These are phyloP conservation scores for Wickerhamomyces mucosus DNA, from an alignment of 805 yeast genomes.

Conservation along the genomic window DNA sequence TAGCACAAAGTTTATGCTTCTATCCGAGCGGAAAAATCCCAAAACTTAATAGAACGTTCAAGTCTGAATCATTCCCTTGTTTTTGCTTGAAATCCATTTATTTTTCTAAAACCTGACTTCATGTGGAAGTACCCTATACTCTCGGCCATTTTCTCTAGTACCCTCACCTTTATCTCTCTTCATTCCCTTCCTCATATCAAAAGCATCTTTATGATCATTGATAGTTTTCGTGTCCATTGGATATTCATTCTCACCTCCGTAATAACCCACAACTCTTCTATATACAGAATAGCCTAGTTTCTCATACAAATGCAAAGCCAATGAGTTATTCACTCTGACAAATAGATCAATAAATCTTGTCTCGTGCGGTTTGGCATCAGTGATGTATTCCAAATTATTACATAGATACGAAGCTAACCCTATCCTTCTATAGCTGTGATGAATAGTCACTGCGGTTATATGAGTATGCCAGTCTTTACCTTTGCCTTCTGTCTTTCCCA, in stretches of 20 bases:
- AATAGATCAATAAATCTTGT: conserved; percentile 85
- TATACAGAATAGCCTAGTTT: conserved; percentile 78
- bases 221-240: conserved; percentile 29
- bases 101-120: conserved; percentile 51
- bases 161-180: conserved; percentile 46
- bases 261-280: conserved; percentile 84
- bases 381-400: conserved; percentile 57
- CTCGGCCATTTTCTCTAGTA: conserved; percentile 51
- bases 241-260: conserved; percentile 48
- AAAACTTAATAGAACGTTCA: too few relatives aligned
- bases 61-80: too few relatives aligned
- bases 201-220: conserved; percentile 75
- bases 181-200: conserved; percentile 69
- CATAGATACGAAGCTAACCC: conserved; percentile 82
- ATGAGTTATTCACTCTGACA: conserved; percentile 74
- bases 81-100: too few relatives aligned
- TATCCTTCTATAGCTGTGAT: conserved; percentile 70
- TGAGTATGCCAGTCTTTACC: conserved; percentile 91
- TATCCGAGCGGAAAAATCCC: too few relatives aligned
- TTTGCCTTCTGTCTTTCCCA: conserved; percentile 93
- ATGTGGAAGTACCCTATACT: conserved; percentile 51
- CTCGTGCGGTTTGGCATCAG: conserved; percentile 70
- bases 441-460: conserved; percentile 90
- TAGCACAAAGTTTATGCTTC: too few relatives aligned
- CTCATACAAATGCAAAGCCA: conserved; percentile 79